A percentile compares a stretch with the other conserved stretches of the same genome.
Evolutionary conservation across 352 stramenopile genomes (phyloP).

Genomic region (Phytopythium litorale): DNA sequence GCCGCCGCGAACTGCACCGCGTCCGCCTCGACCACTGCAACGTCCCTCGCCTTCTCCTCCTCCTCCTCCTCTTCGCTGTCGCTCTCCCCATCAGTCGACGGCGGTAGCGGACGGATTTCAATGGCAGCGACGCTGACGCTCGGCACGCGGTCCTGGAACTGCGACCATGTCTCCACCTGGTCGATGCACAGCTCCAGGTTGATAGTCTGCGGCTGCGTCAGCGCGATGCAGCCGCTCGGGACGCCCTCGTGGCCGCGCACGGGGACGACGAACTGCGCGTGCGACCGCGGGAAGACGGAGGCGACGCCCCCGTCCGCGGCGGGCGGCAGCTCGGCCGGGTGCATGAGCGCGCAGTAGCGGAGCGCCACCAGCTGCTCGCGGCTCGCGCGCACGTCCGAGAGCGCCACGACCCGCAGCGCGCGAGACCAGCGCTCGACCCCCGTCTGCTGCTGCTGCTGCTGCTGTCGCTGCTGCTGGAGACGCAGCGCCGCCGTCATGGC

Average conservation of each 20-base stretch:
- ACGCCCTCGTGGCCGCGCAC: constrained; percentile 36
- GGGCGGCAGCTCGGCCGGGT: constrained; percentile 57
- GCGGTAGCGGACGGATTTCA: constrained; percentile 59
- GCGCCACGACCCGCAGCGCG: constrained; percentile 32
- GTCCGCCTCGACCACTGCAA: constrained; percentile 29
- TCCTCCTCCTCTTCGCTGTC: constrained; percentile 14
- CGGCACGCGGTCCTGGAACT: constrained; percentile 55
- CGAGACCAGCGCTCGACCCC: constrained; percentile 23
- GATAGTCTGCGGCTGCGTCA: constrained; percentile 62
- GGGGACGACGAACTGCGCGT: constrained; percentile 76
- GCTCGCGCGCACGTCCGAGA: constrained; percentile 31
- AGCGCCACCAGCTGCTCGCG: constrained; percentile 15
- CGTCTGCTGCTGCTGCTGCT: constrained; percentile 17
- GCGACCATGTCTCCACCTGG: constrained; percentile 67
- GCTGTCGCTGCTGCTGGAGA: constrained; percentile 42
- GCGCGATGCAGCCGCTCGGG: constrained; percentile 46
- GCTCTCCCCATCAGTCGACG: constrained; percentile 5
- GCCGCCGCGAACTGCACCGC: constrained; percentile 43
- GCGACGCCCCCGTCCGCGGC: constrained; percentile 15
- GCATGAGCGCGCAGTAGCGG: constrained; percentile 54
- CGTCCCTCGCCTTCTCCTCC: background rate
- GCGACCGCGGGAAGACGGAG: constrained; percentile 56
- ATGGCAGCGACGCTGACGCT: constrained; percentile 45
- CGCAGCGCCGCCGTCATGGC: constrained; percentile 54
- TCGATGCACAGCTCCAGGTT: constrained; percentile 80